Base-by-base conservation (phyloP, 1,139 yeast genomes). In the Komagataea norvegica region DNA sequence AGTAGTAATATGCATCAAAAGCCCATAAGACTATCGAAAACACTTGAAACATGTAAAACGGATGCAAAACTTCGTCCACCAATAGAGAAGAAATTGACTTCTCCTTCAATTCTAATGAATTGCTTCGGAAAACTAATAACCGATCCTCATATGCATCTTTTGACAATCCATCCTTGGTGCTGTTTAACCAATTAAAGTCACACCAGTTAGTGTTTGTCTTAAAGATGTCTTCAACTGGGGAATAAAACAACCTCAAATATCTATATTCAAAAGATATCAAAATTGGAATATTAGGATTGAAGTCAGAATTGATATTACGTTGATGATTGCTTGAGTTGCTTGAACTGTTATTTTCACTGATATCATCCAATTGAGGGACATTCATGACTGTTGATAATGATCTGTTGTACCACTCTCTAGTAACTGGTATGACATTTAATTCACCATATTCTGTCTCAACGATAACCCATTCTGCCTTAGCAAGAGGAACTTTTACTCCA, bases 401-500 rank as follows among this genome's bases (percentile, higher is more conserved):
- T 49, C 85, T 77, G 49, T 83, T 77, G 54, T 80, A 85, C 65
- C 83, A 71, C 31, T 64, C 64, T 49, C 79, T 72, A 2, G 63
- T 54, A 14, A 91, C 76, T 6, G 65, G 60, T 5, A 77, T 72
- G 13, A 82, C 72, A 20, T 74, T 70, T 46, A 91, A 68, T 51
- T 87, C 95, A 22, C 96, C 97, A 70, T 78, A 83, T 57, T 89
- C 96, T 50, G 87, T 93, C 56, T 91, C 98, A 30, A 93, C 71
- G 14, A 88, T 95, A 26, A 91, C 83, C 95, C 96, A 87, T 52
- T 87, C 94, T 24, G 96, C 84, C 43, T 70, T 70, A 1, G 88
- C 96, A 45, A 93, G 66, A 0, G 94, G 79, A 7, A 75, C 68
- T 23, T 70, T 70, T 15, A 63, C 62, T 3, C 96, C 97, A 63